Conservation (phyloP, 2,329 filamentous ascomycete species). For the Alternaria sp. region DNA sequence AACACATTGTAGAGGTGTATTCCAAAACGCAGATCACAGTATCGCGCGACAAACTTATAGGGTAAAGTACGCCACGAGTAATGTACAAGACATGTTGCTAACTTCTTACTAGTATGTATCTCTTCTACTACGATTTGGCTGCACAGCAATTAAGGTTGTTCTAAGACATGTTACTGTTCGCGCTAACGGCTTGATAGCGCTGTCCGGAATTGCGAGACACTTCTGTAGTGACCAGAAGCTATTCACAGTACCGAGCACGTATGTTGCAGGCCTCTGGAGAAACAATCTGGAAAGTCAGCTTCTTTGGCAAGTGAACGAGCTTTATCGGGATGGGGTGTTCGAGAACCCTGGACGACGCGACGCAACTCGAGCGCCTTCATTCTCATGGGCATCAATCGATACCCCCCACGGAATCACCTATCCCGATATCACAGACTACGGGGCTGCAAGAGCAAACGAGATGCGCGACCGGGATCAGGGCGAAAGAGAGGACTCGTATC, state of each 20-base stretch:
- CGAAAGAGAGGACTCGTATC: background rate
- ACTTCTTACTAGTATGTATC: too few species aligned
- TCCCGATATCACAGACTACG: slow-evolving; percentile 15
- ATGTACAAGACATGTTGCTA: too few species aligned
- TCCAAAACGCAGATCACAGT: slow-evolving; percentile 14
- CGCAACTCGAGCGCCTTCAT: slow-evolving; percentile 20
- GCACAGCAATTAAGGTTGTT: too few species aligned
- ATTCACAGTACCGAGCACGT: background rate
- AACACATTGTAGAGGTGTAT: slow-evolving; percentile 23
- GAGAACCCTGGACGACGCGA: slow-evolving; percentile 4
- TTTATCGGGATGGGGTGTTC: background rate
- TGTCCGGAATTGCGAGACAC: slow-evolving; percentile 20
- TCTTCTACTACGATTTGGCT: too few species aligned
- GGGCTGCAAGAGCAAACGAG: background rate
- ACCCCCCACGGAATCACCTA: slow-evolving; percentile 21
- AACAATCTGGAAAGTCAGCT: slow-evolving; percentile 22
- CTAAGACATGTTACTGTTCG: too few species aligned
- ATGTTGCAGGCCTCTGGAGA: slow-evolving; percentile 27
- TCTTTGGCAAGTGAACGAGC: slow-evolving; percentile 19
- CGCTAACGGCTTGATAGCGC: background rate
- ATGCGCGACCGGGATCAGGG: background rate
- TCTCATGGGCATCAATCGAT: slow-evolving; percentile 28
- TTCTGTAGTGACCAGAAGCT: background rate
- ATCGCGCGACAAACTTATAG: slow-evolving; percentile 19
- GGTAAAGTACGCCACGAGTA: too few species aligned